Evolutionary conservation across 1,284 basidiomycete genomes (phyloP).

Genomic region (Tylopilus sp.): DNA sequence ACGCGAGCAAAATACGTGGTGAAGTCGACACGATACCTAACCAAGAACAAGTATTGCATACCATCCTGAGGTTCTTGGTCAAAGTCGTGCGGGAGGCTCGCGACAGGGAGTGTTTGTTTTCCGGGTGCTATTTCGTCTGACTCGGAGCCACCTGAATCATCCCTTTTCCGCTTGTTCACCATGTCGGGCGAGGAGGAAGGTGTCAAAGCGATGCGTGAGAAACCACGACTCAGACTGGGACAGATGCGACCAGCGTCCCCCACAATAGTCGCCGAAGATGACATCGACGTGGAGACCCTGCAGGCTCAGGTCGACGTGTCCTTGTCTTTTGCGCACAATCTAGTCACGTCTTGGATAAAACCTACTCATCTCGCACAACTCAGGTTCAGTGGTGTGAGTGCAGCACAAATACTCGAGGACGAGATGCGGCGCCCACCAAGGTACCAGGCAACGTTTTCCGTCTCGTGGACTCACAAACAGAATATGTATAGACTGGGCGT

Average conservation of each 20-base stretch:
- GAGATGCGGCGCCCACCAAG: constrained; percentile 64
- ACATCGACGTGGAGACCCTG: constrained; percentile 58
- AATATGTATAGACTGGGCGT: constrained; percentile 56
- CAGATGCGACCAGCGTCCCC: not conserved
- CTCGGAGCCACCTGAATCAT: constrained; percentile 43
- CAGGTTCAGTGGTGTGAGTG: constrained; percentile 33
- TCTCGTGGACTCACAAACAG: constrained; percentile 8
- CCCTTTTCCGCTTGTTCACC: constrained; percentile 49
- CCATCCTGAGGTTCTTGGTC: constrained; percentile 66
- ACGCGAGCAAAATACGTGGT: constrained; percentile 6
- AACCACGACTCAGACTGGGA: constrained; percentile 5
- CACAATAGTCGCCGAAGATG: constrained; percentile 37
- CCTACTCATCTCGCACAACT: constrained; percentile 37
- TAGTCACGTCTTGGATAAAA: constrained; percentile 72
- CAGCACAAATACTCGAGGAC: constrained; percentile 59
- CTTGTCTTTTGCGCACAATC: constrained; percentile 66
- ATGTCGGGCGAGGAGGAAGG: constrained; percentile 9
- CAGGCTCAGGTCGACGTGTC: constrained; percentile 75
- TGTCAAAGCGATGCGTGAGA: constrained; percentile 16
- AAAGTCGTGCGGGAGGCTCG: constrained; percentile 64
- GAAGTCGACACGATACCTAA: constrained; percentile 48
- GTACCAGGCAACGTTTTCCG: constrained; percentile 36
- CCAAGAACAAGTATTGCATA: constrained; percentile 75
- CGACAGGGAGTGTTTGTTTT: constrained; percentile 69
- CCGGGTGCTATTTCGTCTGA: constrained; percentile 54